Conservation (phyloP, 768 basidiomycete genomes). For the Cantharellus anzutake region DNA sequence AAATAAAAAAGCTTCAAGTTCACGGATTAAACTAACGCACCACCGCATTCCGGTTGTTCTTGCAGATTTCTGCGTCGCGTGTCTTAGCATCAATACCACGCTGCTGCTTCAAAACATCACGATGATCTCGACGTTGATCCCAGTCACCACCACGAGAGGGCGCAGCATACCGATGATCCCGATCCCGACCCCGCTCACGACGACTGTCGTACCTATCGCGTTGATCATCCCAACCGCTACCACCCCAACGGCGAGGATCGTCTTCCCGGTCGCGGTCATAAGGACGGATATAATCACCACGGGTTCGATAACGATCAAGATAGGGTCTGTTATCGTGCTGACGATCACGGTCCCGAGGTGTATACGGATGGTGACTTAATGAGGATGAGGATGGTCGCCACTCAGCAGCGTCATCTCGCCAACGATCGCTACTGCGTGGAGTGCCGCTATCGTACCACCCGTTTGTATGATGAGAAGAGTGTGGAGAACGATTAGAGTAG, state of each 20-base stretch:
- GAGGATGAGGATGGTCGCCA: background rate
- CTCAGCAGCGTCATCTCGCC: no score
- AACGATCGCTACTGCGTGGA: no score
- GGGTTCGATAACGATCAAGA: background rate
- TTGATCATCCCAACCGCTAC: background rate
- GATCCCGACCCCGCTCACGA: background rate
- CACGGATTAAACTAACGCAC: no score
- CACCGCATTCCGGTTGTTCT: no score
- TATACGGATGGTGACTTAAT: background rate
- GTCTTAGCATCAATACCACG: background rate
- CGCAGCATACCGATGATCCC: background rate
- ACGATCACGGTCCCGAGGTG: background rate
- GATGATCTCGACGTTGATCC: background rate
- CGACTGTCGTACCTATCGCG: background rate
- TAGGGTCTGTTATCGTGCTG: background rate
- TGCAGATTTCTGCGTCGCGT: background rate
- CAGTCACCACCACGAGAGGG: background rate
- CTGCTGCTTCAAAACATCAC: background rate
- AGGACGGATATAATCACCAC: background rate
- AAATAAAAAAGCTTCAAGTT: no score
- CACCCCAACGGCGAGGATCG: background rate
- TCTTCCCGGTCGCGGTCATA: background rate
- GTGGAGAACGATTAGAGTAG: no score
- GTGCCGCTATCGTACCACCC: no score
- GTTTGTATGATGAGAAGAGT: no score